Evolutionary conservation across 306 rosid genomes (phyloP), one percentile per base, ranked within the genome.

Genomic region (Ceratonia siliqua): DNA sequence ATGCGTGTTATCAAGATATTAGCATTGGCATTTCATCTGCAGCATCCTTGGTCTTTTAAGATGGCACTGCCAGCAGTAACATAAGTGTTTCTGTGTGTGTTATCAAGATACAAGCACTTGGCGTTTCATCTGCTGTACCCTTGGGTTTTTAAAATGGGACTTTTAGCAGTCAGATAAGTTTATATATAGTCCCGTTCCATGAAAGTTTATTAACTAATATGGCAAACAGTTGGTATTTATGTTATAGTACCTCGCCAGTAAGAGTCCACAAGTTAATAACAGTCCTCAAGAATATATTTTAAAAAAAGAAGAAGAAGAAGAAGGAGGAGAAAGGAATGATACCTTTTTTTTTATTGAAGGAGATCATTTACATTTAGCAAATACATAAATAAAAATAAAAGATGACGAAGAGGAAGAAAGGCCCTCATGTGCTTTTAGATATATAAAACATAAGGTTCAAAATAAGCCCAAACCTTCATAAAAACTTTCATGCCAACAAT

Each of bases 401-500:
- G n/a, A n/a, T 55, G 35, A 38, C 73, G 10, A 50, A 80, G 15
- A 15, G 11, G 61, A 46, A 69, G 62, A 43, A 9, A 52, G 6
- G 24, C 25, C 32, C 57, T 70, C 28, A 55, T 25, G 30, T 73
- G 57, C 54, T 20, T 50, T 73, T 3, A 22, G 41, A 64, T 53
- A 18, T 24, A 35, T 3, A 57, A 28, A 14, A 33, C 30, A 56
- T 42, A 68, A 8, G 10, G 25, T 43, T 63, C 22, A 45, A 13
- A 42, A 64, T 73, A 49, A 65, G 49, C 62, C 66, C 87, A 45
- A 70, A 91, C 98, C 98, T 92, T 94, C 63, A 90, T 81, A 64
- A 88, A 46, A 58, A 94, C 99, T 82, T 75, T 87, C 95, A 94
- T 88, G 78, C 99, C 99, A 25, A 91, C 82, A 73, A 92, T 93